Conservation (phyloP, 331 rosid genomes). For the Cydonia oblonga region DNA sequence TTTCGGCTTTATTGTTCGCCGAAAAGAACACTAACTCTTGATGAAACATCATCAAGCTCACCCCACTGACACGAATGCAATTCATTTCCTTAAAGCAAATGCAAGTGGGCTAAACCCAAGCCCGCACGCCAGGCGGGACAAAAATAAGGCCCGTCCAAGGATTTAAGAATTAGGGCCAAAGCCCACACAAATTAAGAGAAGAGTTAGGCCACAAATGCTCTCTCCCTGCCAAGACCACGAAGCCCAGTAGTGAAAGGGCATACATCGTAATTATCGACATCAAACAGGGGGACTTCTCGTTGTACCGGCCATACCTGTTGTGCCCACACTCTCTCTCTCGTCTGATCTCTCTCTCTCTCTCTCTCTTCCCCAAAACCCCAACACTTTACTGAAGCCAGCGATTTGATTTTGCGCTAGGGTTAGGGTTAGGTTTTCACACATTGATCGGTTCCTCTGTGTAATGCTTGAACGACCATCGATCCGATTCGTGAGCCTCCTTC, state of each 20-base stretch:
- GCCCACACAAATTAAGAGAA: no score
- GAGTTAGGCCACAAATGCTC: no score
- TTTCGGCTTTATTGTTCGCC: no score
- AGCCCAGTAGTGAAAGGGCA: not conserved
- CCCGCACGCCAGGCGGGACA: no score
- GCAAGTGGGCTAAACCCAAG: no score
- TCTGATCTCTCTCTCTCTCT: not conserved
- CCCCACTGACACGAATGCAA: no score
- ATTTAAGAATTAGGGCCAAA: no score
- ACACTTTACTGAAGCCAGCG: not conserved
- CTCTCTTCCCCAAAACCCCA: not conserved
- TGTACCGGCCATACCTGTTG: not conserved
- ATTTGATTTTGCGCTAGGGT: slow-evolving; percentile 8
- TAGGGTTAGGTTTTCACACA: slow-evolving; percentile 3
- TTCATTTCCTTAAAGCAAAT: no score
- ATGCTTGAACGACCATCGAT: slow-evolving; percentile 29
- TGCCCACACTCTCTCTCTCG: not conserved
- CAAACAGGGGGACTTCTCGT: not conserved
- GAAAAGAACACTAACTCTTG: no score
- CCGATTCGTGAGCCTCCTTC: slow-evolving; percentile 8
- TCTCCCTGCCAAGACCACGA: no score
- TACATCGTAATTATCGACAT: not conserved
- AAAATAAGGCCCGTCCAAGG: no score
- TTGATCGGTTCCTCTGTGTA: slow-evolving; percentile 14
- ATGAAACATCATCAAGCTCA: no score